These are phyloP conservation scores for Phytophthora cactorum DNA, from an alignment of 352 stramenopile genomes.

Conservation along the genomic window DNA sequence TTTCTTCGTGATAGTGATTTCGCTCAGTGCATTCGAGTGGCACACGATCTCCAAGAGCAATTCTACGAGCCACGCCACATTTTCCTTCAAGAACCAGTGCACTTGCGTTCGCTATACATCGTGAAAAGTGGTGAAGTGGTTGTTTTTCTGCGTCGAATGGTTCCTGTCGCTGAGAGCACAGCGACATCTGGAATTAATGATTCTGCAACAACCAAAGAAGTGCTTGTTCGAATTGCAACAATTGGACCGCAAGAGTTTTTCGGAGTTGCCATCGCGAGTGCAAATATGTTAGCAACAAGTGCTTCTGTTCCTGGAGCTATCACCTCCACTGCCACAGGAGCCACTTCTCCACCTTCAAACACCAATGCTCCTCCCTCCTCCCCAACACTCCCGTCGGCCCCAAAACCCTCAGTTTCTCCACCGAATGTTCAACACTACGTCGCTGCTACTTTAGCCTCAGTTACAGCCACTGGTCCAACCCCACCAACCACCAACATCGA, in stretches of 20 bases:
- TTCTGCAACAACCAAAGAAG: constrained; percentile 24
- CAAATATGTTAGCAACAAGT: constrained; percentile 30
- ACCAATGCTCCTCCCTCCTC: constrained; percentile 1
- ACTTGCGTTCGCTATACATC: constrained; percentile 67
- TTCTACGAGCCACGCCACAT: constrained; percentile 64
- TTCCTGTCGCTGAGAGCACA: constrained; percentile 22
- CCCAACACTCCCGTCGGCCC: constrained; percentile 1
- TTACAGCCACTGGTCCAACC: constrained; percentile 8
- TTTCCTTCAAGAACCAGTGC: constrained; percentile 59
- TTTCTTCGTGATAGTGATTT: constrained; percentile 71
- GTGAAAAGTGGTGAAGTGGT: constrained; percentile 73
- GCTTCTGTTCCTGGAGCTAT: constrained; percentile 6
- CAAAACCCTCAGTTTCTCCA: constrained; percentile 11
- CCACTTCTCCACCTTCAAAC: constrained; percentile 5
- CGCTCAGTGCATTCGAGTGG: constrained; percentile 75
- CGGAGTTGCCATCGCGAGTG: constrained; percentile 50
- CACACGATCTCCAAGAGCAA: constrained; percentile 67
- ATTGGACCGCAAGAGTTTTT: constrained; percentile 80
- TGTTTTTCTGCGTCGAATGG: constrained; percentile 55
- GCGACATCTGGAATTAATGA: constrained; percentile 11
- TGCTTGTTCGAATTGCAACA: constrained; percentile 70
- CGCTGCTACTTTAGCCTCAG: constrained; percentile 31
- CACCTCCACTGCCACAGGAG: constrained; percentile 6
- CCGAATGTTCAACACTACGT: constrained; percentile 31
- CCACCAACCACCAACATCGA: constrained; percentile 22